Base-by-base conservation (phyloP, 352 stramenopile species). In the Phytophthora sp. region DNA sequence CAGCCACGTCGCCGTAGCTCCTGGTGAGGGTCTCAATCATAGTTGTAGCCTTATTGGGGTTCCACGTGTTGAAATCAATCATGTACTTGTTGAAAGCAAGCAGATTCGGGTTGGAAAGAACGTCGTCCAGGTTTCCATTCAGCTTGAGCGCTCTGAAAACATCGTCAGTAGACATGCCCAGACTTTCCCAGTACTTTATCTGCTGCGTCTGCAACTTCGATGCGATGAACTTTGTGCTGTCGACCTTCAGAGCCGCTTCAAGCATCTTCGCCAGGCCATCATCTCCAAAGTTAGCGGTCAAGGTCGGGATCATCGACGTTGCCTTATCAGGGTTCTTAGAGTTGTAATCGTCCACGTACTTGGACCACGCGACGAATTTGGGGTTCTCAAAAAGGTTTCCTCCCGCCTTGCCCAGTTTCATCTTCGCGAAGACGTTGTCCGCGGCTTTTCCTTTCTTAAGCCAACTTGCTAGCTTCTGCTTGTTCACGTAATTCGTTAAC, bases 331-430 rank as follows among this genome's bases (percentile, higher is more conserved):
- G 20, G 30, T 54, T 17, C 30, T 53, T 53, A 9, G 21, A n/a
- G 28, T 41, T 53, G 45, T 9, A 53, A 11, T 53, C 45, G 45
- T 53, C 30, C 28, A 53, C 45, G 20, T 53, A 53, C n/a, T 53
- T 53, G n/a, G 15, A n/a, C 45, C 45, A 53, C 7, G 17, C 45
- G 9, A 53, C 11, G 28, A 53, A 53, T 18, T 53, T 53, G 8
- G 30, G 30, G 45, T 53, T 41, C 45, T 39, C 45, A 18, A 53
- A 53, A 7, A 53, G 17, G 5, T 39, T 53, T 10, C 28, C 27
- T 3, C 28, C 28, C 5, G 17, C 31, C 28, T 53, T 53, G 45
- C 15, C 20, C 9, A 53, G 45, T 9, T 53, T 53, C 30, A 53
- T 21, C 30, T 53, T 53, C 8, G 18, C 41, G 21, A 48, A 48